phyloP scores from a whole-genome alignment of 768 basidiomycete species.

The Mycena capillaripes region DNA sequence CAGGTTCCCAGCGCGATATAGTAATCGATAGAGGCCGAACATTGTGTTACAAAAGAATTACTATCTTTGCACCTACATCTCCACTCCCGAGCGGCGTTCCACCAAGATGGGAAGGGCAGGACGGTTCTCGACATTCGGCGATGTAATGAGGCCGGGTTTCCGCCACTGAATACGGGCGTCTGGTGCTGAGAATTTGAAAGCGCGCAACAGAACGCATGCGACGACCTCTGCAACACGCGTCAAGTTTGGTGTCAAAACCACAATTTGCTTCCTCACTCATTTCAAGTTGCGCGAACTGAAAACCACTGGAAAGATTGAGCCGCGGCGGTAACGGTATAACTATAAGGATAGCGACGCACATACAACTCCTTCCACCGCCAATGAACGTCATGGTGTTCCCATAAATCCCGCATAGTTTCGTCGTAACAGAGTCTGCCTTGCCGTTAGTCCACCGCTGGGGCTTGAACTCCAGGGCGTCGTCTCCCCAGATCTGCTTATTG shows the following conservation, averaged over 20 bases:
- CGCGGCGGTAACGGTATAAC: background rate
- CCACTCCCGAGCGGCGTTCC: no score
- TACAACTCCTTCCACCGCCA: background rate
- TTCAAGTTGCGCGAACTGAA: background rate
- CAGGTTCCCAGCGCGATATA: no score
- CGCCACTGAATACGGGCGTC: background rate
- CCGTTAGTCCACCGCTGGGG: no score
- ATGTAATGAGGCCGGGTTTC: background rate
- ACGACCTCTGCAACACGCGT: background rate
- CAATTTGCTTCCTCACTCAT: background rate
- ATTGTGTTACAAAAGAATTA: no score
- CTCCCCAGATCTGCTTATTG: no score
- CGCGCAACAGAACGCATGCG: background rate
- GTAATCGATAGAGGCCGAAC: no score
- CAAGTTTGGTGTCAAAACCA: background rate
- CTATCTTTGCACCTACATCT: no score
- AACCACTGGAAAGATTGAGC: background rate
- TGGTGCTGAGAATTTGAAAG: background rate
- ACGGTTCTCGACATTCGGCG: background rate
- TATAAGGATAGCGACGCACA: background rate
- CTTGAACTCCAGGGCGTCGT: no score
- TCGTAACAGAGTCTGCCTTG: no score
- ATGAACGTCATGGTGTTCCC: background rate
- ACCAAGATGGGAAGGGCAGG: background rate
- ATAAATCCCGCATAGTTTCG: background rate